A percentile compares a stretch with the other conserved stretches of the same genome.
Evolutionary conservation across 73 alveolate species (phyloP).

Genomic region (Blepharisma stoltei): DNA sequence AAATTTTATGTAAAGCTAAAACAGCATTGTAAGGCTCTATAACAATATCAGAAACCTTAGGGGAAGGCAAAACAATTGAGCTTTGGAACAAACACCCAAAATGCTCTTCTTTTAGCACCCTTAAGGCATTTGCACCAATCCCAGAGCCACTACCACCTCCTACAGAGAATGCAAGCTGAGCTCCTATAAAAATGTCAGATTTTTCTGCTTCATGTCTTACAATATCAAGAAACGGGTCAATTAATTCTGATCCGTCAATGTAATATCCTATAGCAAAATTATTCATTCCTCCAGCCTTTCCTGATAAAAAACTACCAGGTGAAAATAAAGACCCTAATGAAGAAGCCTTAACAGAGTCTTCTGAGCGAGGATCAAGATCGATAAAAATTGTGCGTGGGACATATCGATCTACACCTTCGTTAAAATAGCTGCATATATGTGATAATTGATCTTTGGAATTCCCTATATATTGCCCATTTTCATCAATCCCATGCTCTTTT

Average conservation of each 20-base stretch:
- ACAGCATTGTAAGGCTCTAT: conserved; percentile 91
- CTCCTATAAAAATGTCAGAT: conserved; percentile 89
- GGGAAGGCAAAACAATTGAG: conserved; percentile 84
- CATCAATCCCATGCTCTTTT: conserved; percentile 75
- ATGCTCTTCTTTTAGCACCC: conserved; percentile 76
- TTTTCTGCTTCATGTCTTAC: conserved; percentile 80
- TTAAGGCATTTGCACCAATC: conserved; percentile 70
- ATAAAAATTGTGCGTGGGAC: conserved; percentile 52
- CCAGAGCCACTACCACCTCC: conserved; percentile 99
- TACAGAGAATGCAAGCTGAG: conserved; percentile 76
- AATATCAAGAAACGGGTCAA: conserved; percentile 64
- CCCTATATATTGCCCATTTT: conserved; percentile 66
- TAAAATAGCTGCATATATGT: conserved; percentile 46
- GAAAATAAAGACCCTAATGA: conserved; percentile 39
- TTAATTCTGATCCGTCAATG: conserved; percentile 74
- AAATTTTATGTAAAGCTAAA: conserved; percentile 76
- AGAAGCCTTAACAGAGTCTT: conserved; percentile 33
- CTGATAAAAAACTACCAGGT: conserved; percentile 39
- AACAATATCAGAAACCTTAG: conserved; percentile 81
- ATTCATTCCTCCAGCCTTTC: conserved; percentile 74
- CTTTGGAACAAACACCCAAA: conserved; percentile 73
- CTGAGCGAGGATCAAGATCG: conserved; percentile 54
- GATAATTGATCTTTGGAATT: conserved; percentile 31
- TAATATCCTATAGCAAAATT: conserved; percentile 94
- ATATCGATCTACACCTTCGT: conserved; percentile 28